Percentiles rank a stretch among this genome's conserved stretches.
These are phyloP conservation scores for Alternaria dauci DNA, from an alignment of 2,329 filamentous ascomycete species.

Conservation along the genomic window DNA sequence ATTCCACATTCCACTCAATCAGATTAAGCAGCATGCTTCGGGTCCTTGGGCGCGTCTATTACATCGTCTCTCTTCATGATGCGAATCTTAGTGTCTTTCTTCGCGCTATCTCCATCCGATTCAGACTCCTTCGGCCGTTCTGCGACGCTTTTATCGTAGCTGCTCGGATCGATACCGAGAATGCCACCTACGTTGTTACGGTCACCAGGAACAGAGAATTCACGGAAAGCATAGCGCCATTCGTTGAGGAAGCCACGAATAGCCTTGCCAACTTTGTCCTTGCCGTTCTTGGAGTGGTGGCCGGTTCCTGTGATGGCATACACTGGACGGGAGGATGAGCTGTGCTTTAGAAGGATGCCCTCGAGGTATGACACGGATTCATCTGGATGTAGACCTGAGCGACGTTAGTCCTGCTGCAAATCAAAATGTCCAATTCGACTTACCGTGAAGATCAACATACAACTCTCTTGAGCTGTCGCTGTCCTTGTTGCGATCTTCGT, in stretches of 20 bases:
- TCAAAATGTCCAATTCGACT: constrained; percentile 3
- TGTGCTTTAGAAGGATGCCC: constrained; percentile 84
- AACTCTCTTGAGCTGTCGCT: constrained; percentile 70
- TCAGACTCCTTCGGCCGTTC: constrained; percentile 49
- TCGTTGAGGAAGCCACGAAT: constrained; percentile 91
- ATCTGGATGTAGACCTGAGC: constrained; percentile 83
- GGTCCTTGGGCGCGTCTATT: constrained; percentile 48
- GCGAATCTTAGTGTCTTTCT: constrained; percentile 48
- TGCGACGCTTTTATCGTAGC: constrained; percentile 60
- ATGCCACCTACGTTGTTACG: constrained; percentile 79
- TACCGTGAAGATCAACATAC: constrained; percentile 89
- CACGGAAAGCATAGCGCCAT: constrained; percentile 93
- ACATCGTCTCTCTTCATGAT: constrained; percentile 52
- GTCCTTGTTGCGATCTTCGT: constrained; percentile 89
- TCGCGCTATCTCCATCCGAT: constrained; percentile 32
- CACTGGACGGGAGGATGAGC: constrained; percentile 73
- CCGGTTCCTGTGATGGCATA: constrained; percentile 98
- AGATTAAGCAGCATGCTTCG: constrained; percentile 40
- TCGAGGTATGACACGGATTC: constrained; percentile 96
- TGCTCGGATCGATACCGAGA: constrained; percentile 69
- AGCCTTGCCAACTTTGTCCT: constrained; percentile 97
- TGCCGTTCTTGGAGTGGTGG: constrained; percentile 97
- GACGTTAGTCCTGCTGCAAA: constrained; percentile 12
- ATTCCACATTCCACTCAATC: constrained; percentile 5
- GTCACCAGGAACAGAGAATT: constrained; percentile 97